Evolutionary conservation across 225 moss, liverwort and hornwort species (phyloP).

Genomic region (Marchantia polymorpha): DNA sequence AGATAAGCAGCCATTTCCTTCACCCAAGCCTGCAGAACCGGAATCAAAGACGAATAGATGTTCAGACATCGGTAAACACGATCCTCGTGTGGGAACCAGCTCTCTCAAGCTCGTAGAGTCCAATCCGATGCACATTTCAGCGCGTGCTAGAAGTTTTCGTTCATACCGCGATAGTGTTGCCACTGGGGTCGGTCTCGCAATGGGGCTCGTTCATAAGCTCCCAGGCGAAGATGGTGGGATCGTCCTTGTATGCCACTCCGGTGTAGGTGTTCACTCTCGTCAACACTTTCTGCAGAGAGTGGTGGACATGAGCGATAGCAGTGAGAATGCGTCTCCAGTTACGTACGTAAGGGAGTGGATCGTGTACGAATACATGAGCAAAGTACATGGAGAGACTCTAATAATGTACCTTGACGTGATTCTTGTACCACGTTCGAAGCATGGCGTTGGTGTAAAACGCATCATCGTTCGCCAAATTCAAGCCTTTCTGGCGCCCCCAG

Average conservation of each 20-base stretch:
- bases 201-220: constrained; percentile 52
- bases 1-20: constrained; percentile 59
- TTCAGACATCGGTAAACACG: background rate
- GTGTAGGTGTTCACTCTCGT: constrained; percentile 19
- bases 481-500: constrained; percentile 51
- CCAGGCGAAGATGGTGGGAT: constrained; percentile 23
- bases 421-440: constrained; percentile 52
- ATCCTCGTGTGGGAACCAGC: background rate
- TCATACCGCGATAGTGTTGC: constrained; percentile 49
- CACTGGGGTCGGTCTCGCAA: constrained; percentile 50
- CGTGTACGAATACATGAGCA: too few relatives aligned
- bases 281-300: constrained; percentile 18
- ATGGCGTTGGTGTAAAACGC: constrained; percentile 53
- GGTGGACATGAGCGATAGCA: background rate
- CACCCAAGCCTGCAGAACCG: constrained; percentile 49
- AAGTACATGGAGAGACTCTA: too few relatives aligned
- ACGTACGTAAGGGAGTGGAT: too few relatives aligned
- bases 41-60: background rate
- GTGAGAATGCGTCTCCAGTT: background rate
- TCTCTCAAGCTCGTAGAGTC: background rate
- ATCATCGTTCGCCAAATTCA: constrained; percentile 36
- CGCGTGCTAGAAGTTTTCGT: background rate
- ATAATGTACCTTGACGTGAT: constrained; percentile 39
- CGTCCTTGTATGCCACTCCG: constrained; percentile 19
- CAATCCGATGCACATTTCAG: background rate